Percentiles rank a stretch among this genome's conserved stretches.
Evolutionary conservation across 345 rosid genomes (phyloP).

Genomic region (Toxicodendron radicans): DNA sequence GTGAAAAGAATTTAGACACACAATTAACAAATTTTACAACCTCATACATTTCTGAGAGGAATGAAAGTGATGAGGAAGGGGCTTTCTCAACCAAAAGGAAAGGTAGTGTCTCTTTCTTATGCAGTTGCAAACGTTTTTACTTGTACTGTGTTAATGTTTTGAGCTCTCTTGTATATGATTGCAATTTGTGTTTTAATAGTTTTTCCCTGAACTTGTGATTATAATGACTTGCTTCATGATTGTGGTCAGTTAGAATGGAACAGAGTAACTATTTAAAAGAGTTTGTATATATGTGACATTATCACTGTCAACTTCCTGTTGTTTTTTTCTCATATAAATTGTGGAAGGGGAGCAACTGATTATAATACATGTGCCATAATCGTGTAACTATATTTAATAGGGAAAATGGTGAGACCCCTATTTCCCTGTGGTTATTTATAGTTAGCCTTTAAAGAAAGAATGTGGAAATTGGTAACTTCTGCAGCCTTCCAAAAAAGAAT

Average conservation of each 20-base stretch:
- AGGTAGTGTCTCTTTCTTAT: slow-evolving; percentile 29
- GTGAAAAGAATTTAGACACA: slow-evolving; percentile 15
- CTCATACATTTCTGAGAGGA: slow-evolving; percentile 14
- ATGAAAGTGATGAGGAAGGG: slow-evolving; percentile 17
- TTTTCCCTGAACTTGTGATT: background rate
- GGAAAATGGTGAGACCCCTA: background rate
- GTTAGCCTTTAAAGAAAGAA: background rate
- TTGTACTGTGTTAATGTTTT: background rate
- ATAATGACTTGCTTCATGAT: background rate
- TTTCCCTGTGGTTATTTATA: background rate
- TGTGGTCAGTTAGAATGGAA: background rate
- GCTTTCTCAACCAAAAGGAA: slow-evolving; percentile 27
- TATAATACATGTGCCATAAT: background rate
- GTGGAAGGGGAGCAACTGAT: slow-evolving; percentile 3
- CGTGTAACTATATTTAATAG: background rate
- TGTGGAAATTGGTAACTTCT: background rate
- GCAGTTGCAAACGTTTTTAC: background rate
- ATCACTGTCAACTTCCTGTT: background rate
- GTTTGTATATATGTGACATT: background rate
- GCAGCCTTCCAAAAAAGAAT: background rate
- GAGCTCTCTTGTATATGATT: slow-evolving; percentile 6
- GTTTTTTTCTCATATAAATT: background rate
- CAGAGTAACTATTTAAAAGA: background rate
- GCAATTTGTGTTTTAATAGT: background rate
- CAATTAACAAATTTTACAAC: slow-evolving; percentile 25